Evolutionary conservation across 2,329 filamentous ascomycete species (phyloP).

Genomic region (Beauveria asiatica): DNA sequence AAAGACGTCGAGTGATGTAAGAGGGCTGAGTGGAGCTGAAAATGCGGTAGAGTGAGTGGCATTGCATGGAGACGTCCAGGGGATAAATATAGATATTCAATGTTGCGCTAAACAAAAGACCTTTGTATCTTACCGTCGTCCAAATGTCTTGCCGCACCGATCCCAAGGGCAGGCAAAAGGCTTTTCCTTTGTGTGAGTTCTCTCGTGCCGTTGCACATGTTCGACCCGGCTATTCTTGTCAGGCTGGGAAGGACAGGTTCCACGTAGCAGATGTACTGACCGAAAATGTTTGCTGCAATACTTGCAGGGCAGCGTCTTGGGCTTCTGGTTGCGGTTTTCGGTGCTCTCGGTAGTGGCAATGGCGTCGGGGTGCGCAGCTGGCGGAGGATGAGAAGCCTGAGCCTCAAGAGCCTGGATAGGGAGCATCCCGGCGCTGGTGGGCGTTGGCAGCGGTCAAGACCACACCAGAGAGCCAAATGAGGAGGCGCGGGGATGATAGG

Average conservation of each 20-base stretch:
- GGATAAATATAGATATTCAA: conserved; percentile 4
- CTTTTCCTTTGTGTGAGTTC: conserved; percentile 58
- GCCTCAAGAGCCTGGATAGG: conserved; percentile 45
- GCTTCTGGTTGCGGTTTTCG: conserved; percentile 49
- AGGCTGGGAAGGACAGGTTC: background rate
- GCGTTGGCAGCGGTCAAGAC: background rate
- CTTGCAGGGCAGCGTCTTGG: conserved; percentile 54
- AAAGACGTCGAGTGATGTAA: conserved; percentile 11
- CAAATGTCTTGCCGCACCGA: conserved; percentile 54
- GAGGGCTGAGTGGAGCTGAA: conserved; percentile 5
- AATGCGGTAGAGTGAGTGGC: conserved; percentile 10
- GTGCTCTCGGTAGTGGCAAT: conserved; percentile 34
- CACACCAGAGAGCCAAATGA: background rate
- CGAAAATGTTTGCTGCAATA: conserved; percentile 56
- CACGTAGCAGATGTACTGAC: conserved; percentile 23
- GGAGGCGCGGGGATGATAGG: background rate
- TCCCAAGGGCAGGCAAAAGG: conserved; percentile 52
- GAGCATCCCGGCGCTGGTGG: conserved; percentile 35
- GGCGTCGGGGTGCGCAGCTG: conserved; percentile 15
- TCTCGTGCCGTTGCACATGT: conserved; percentile 55
- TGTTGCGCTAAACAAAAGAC: conserved; percentile 7
- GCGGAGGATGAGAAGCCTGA: conserved; percentile 25
- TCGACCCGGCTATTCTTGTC: conserved; percentile 44
- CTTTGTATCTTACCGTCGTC: conserved; percentile 44
- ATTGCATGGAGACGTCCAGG: conserved; percentile 8